Conservation (phyloP, 441 rosid genomes). For the Bocquillonia castaneifolia region DNA sequence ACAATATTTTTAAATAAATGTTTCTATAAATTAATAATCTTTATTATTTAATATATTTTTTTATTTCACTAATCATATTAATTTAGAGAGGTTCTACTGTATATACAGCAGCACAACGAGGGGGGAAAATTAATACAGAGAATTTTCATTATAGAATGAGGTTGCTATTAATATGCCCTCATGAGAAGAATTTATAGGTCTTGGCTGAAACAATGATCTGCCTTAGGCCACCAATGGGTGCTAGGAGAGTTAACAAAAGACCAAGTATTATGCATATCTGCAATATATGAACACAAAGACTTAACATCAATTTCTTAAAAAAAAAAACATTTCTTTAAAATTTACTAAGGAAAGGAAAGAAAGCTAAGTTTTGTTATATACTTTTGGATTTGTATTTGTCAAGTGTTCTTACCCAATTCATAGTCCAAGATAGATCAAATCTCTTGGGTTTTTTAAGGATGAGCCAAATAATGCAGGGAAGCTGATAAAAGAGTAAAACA, state of each 20-base stretch:
- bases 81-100: too few species aligned
- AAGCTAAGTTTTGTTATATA: too few species aligned
- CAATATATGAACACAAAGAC: not conserved
- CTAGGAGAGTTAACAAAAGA: conserved; percentile 40
- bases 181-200: conserved; percentile 59
- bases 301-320: too few species aligned
- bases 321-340: too few species aligned
- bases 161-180: not conserved
- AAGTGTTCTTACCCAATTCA: conserved; percentile 54
- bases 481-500: conserved; percentile 33
- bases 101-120: too few species aligned
- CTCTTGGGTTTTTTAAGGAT: conserved; percentile 53
- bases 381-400: not conserved
- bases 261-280: conserved; percentile 76
- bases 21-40: too few species aligned
- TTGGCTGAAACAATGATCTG: conserved; percentile 52
- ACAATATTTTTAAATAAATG: too few species aligned
- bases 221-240: conserved; percentile 79
- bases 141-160: too few species aligned
- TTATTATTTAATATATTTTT: too few species aligned
- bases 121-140: too few species aligned
- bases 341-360: too few species aligned
- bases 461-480: conserved; percentile 81
- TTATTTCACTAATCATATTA: too few species aligned
- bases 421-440: conserved; percentile 56